A percentile compares a stretch with the other conserved stretches of the same genome.
phyloP scores from a whole-genome alignment of 1,284 basidiomycete species.

The Meira miltonrushii region DNA sequence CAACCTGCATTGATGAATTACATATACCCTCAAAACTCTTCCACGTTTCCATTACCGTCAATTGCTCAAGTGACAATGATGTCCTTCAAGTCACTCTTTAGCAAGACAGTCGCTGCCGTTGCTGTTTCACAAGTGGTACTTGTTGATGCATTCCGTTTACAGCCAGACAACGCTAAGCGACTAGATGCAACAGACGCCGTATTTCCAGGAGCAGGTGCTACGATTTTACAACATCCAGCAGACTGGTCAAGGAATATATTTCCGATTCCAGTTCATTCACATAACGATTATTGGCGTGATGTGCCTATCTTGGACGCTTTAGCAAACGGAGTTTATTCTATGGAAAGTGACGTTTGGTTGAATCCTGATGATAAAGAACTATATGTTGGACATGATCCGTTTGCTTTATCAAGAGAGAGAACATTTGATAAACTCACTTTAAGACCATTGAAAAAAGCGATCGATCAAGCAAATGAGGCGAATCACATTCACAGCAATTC shows the following conservation, averaged over 20 bases:
- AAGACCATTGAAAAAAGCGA: slow-evolving; percentile 24
- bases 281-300: slow-evolving; percentile 41
- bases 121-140: not conserved
- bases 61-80: too few species aligned
- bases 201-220: slow-evolving; percentile 18
- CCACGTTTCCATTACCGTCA: too few species aligned
- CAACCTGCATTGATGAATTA: too few species aligned
- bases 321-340: slow-evolving; percentile 24
- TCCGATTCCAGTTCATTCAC: slow-evolving; percentile 30
- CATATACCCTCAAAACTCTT: too few species aligned
- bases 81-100: too few species aligned
- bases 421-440: slow-evolving; percentile 32
- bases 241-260: slow-evolving; percentile 24
- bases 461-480: slow-evolving; percentile 29
- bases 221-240: slow-evolving; percentile 18
- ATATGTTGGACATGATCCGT: slow-evolving; percentile 41
- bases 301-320: slow-evolving; percentile 33
- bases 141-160: not conserved
- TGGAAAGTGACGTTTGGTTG: slow-evolving; percentile 42
- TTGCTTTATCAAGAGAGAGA: slow-evolving; percentile 25
- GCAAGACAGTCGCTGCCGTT: not conserved
- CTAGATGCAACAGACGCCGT: slow-evolving; percentile 1
- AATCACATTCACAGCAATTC: slow-evolving; percentile 20
- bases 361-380: slow-evolving; percentile 25
- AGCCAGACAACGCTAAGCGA: not conserved